phyloP scores from a whole-genome alignment of 1,284 basidiomycete species.

The Leccinum insigne region DNA sequence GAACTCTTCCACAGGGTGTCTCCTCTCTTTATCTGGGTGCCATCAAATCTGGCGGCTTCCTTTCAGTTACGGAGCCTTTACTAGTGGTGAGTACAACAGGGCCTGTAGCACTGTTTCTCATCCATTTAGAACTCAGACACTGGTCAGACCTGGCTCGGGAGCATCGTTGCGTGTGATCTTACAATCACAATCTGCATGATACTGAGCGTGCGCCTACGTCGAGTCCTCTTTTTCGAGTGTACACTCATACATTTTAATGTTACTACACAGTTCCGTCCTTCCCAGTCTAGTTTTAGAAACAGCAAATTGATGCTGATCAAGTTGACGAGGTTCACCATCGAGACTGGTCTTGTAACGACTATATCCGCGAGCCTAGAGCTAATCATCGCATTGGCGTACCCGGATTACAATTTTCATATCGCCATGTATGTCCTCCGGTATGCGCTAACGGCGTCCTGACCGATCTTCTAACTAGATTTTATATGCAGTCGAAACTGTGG shows the following conservation, averaged over 20 bases:
- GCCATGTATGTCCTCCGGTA: conserved; percentile 7
- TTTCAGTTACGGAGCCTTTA: no score
- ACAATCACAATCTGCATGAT: neutral
- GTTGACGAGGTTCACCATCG: neutral
- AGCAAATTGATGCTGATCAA: neutral
- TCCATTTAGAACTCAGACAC: neutral
- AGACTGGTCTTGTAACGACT: neutral
- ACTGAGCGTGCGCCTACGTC: neutral
- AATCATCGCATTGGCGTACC: neutral
- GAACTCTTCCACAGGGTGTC: neutral
- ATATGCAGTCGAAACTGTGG: conserved; percentile 15
- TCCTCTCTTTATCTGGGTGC: no score
- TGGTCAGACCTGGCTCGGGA: neutral
- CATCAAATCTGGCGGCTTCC: no score
- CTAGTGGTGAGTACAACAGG: neutral
- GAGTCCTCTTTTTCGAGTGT: neutral
- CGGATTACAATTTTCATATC: neutral
- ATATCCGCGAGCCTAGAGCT: neutral
- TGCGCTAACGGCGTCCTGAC: neutral
- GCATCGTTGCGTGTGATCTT: no score
- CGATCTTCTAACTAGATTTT: conserved; percentile 6
- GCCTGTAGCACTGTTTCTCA: neutral
- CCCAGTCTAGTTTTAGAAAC: neutral
- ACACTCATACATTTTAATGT: neutral
- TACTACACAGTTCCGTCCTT: neutral